Percentiles rank a stretch among this genome's conserved stretches.
These are phyloP conservation scores for Erodium moschatum DNA, from an alignment of 441 rosid genomes.

Conservation along the genomic window DNA sequence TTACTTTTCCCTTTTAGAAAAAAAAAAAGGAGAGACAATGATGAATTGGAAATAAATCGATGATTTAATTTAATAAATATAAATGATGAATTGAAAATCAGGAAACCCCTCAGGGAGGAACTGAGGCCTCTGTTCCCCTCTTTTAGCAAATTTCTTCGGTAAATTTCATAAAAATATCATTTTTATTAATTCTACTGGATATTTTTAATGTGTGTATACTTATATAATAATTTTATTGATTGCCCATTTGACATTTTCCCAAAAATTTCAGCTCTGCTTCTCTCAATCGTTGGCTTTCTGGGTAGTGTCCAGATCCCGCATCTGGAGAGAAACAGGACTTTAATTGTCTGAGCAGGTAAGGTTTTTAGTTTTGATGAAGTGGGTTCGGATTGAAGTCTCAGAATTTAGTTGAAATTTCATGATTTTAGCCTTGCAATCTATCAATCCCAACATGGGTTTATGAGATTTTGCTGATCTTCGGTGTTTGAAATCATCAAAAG, in stretches of 20 bases:
- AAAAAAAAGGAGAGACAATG: no score
- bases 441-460: slow-evolving; percentile 1
- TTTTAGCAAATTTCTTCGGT: no score
- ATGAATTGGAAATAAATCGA: no score
- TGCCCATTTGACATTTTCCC: slow-evolving; percentile 2
- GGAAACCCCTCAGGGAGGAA: no score
- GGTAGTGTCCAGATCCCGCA: background rate
- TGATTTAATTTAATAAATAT: no score
- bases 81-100: no score
- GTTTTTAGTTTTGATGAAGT: background rate
- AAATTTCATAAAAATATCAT: no score
- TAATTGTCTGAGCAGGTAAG: background rate
- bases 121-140: no score
- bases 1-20: no score
- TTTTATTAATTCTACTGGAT: no score
- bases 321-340: background rate
- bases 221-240: background rate
- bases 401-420: background rate
- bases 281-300: background rate
- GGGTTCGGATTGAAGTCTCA: background rate
- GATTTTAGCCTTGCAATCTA: background rate
- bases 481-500: background rate
- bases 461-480: background rate
- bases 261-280: background rate
- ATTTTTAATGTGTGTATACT: no score